phyloP scores from a whole-genome alignment of 495 filamentous ascomycete species.

The Penicillium tannophilum region DNA sequence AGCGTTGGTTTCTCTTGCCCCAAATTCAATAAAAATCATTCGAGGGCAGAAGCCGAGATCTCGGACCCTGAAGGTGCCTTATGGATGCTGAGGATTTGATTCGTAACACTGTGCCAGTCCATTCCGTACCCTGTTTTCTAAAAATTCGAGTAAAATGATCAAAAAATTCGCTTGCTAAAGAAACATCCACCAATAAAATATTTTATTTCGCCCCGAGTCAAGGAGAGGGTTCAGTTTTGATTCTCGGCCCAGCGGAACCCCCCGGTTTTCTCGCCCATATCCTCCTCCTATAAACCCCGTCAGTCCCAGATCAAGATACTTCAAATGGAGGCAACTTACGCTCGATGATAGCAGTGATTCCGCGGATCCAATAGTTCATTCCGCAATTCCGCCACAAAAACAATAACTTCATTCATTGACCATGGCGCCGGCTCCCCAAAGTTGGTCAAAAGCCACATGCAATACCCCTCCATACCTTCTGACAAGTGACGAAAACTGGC shows the following conservation, averaged over 20 bases:
- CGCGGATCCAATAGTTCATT: slow-evolving; percentile 24
- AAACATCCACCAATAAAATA: not conserved
- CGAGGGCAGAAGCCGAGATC: no score
- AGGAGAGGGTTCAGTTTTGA: not conserved
- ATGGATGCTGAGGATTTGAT: no score
- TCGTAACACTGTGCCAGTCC: no score
- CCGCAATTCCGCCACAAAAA: slow-evolving; percentile 26
- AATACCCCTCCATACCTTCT: slow-evolving; percentile 6
- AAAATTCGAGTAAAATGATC: not conserved
- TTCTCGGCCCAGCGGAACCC: not conserved
- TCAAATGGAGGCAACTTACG: slow-evolving; percentile 9
- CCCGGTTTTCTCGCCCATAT: slow-evolving; percentile 27
- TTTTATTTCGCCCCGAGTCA: not conserved
- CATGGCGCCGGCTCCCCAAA: slow-evolving; percentile 8
- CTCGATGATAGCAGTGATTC: slow-evolving; percentile 23
- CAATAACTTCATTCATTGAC: slow-evolving; percentile 24
- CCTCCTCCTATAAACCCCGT: slow-evolving; percentile 12
- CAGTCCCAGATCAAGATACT: not conserved
- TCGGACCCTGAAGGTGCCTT: no score
- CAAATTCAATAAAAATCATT: no score
- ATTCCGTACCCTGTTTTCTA: no score
- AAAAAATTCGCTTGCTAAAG: slow-evolving; percentile 1
- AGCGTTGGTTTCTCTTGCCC: no score
- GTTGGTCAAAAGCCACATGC: slow-evolving; percentile 9
- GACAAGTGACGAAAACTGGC: slow-evolving; percentile 7